Conservation (phyloP, 257 asterid species). For the Gardenia jasminoides region DNA sequence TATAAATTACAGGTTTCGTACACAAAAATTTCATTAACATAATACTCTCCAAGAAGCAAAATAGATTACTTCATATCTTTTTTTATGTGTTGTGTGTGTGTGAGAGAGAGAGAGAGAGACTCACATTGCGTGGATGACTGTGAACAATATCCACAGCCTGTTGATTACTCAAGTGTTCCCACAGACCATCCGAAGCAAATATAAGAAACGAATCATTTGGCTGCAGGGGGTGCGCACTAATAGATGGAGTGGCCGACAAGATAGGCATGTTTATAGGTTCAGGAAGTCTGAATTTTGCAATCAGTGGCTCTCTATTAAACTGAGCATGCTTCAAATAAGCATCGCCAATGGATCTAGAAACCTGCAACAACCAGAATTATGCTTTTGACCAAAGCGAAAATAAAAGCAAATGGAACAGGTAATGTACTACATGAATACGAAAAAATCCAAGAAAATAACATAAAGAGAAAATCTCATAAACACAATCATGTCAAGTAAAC, state of each 20-base stretch:
- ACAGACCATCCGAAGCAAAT: constrained; percentile 42
- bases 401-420: background rate
- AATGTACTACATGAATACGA: background rate
- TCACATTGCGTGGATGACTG: constrained; percentile 31
- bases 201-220: constrained; percentile 40
- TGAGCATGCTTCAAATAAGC: constrained; percentile 35
- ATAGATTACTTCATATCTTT: too few species aligned
- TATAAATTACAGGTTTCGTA: background rate
- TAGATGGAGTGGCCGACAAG: constrained; percentile 36
- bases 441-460: background rate
- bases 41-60: too few species aligned
- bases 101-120: constrained; percentile 16
- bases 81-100: too few species aligned
- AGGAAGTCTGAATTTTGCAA: constrained; percentile 34
- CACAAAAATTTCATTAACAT: background rate
- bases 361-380: constrained; percentile 27
- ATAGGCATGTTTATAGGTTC: constrained; percentile 35
- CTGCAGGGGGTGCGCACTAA: constrained; percentile 31
- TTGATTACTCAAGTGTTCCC: constrained; percentile 44
- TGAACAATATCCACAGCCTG: constrained; percentile 39
- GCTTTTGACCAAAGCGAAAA: background rate
- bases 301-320: constrained; percentile 32
- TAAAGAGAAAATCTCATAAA: background rate
- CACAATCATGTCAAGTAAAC: background rate
- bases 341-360: constrained; percentile 41